Base-by-base conservation (phyloP, 108 stramenopile genomes). In the Pseudonitzschia pungens region DNA sequence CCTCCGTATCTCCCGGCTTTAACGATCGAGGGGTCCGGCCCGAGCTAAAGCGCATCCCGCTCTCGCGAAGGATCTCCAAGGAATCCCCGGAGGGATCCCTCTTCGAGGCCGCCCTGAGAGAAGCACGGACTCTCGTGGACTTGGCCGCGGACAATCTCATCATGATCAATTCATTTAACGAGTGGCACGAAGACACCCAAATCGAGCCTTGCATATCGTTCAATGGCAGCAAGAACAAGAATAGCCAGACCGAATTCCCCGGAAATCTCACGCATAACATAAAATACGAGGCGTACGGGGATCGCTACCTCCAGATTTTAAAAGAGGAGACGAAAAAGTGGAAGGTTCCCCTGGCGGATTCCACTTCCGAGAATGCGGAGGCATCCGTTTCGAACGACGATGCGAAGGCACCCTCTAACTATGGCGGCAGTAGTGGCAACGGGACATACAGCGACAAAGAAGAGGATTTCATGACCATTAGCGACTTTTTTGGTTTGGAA, bases 161-260 rank as follows among this genome's bases (percentile, higher is more conserved):
- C 44, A 75, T 84, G 77, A 68, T 84, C 15, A 82, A 79, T 44
- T 81, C 81, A 15, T 84, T 81, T 40, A 84, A 84, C 65, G 83
- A 84, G 59, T 84, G 75, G 75, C 83, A 84, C 48, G 83, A 84
- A 55, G 79, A 80, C 56, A 77, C 81, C 11, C 77, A 78, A 26
- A 72, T 78, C 42, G 81, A 82, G 64, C 81, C 81, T 1, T 69
- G 56, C 24, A 28, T 64, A 16, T 77, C 58, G 20, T 11, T 43
- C 15, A 24, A 53, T 12, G 50, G 43, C n/a, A 59, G 6, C 10
- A 40, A 59, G 53, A 4, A 31, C 14, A 1, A 20, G 21, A 21
- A 55, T 45, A 36, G 77, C 76, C 4, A 20, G 53, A 56, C 66
- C 24, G 50, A 44, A 14, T 27, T 67, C 3, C 66, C 66, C n/a